phyloP scores from a whole-genome alignment of 805 yeast genomes.

The Ogataea ramenticola region DNA sequence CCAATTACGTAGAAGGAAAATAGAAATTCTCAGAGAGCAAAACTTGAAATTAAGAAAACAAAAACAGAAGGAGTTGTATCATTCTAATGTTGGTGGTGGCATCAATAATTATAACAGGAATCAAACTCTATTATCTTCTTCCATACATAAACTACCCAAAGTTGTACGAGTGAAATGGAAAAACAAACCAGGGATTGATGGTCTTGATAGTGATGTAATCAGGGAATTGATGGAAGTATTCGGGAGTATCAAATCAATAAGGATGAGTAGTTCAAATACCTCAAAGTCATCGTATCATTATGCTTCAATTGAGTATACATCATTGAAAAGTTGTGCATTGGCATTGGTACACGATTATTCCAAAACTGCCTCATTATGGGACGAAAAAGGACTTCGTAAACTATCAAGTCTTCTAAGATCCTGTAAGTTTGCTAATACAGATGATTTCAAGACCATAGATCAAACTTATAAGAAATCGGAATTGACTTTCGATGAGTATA shows the following conservation, averaged over 20 bases:
- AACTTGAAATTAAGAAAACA: constrained; percentile 9
- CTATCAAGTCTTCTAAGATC: constrained; percentile 39
- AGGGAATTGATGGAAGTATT: constrained; percentile 36
- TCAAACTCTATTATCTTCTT: background rate
- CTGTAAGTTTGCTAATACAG: constrained; percentile 8
- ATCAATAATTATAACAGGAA: background rate
- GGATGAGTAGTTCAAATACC: constrained; percentile 5
- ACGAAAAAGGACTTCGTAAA: constrained; percentile 34
- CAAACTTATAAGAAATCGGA: background rate
- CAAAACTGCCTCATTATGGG: constrained; percentile 37
- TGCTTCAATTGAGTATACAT: constrained; percentile 29
- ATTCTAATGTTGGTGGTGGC: background rate
- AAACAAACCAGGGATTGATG: constrained; percentile 28
- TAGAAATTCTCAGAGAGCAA: constrained; percentile 12
- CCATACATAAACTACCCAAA: constrained; percentile 1
- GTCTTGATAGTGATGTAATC: constrained; percentile 25
- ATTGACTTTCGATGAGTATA: constrained; percentile 14
- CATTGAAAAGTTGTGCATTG: constrained; percentile 19
- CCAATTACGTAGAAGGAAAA: constrained; percentile 7
- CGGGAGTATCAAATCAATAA: constrained; percentile 28
- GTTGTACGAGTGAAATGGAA: constrained; percentile 38
- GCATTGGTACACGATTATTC: constrained; percentile 38
- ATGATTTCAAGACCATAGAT: background rate
- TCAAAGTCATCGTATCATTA: constrained; percentile 25
- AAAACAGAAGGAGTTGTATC: constrained; percentile 5